Conservation (phyloP, 148 eudicot species). For the Camellia lanceoleosa region DNA sequence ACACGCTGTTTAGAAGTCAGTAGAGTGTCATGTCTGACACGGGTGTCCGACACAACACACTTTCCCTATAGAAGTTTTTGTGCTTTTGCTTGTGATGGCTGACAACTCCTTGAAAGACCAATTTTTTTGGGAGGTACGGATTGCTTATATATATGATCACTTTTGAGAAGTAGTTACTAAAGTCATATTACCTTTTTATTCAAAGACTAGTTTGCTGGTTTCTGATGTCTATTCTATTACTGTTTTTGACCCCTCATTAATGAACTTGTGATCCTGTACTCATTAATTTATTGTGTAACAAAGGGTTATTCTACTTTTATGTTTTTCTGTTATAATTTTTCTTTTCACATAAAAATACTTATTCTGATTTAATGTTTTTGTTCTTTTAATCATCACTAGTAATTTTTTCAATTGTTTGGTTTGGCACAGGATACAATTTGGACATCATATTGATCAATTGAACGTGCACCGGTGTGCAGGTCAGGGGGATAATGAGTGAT, state of each 20-base stretch:
- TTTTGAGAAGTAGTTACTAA: neutral
- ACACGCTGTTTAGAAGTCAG: no score
- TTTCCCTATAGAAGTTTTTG: no score
- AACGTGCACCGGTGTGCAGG: constrained; percentile 6
- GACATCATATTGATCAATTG: neutral
- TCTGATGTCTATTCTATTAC: neutral
- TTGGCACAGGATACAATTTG: constrained; percentile 14
- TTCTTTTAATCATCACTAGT: neutral
- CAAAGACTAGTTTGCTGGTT: constrained; percentile 1
- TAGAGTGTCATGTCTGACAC: no score
- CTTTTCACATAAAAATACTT: no score
- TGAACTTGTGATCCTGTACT: neutral
- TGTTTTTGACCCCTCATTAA: neutral
- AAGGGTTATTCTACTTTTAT: neutral
- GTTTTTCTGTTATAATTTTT: no score
- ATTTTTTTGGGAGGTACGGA: neutral
- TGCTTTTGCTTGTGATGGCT: neutral
- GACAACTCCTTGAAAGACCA: neutral
- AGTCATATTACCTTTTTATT: neutral
- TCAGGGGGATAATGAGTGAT: constrained; percentile 4
- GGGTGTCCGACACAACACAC: no score
- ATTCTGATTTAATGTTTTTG: neutral
- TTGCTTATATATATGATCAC: neutral
- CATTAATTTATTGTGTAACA: neutral
- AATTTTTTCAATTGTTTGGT: constrained; percentile 1